Evolutionary conservation across 495 filamentous ascomycete species (phyloP), one percentile per base, ranked within the genome.

Genomic region (Cenococcum geophilum): DNA sequence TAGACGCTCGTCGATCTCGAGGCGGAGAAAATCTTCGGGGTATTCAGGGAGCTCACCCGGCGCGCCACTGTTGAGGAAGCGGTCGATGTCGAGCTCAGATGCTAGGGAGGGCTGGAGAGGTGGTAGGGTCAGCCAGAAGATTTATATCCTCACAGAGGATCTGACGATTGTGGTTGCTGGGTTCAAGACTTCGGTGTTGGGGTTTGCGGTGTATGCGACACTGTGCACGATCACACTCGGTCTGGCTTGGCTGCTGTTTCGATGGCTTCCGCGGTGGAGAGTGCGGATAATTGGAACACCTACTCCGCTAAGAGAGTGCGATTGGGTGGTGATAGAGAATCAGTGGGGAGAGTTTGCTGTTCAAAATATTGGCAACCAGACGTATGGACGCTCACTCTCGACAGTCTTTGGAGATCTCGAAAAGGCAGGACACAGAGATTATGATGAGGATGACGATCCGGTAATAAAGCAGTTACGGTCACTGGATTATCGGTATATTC

Each of bases 321-420:
- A 85, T 55, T 99, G 95, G 93, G 88, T 95, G 54, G 92, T 92
- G 36, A 80, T 96, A 66, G 95, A 78, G 64, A 96, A 97, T 67
- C 91, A 96, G 82, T 97, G 93, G 91, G 88, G 88, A 40, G 91
- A 96, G 74, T 89, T 96, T 72, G 77, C 78, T 5, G 80, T 93
- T 25, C 82, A 91, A 56, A 62, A 83, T 55, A 77, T 96, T 25
- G 74, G 80, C 48, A 79, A 76, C 20, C 79, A 86, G 65, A 73
- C 75, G 0, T 97, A 97, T 70, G 91, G 89, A 3, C 84, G 87
- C 37, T 81, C 86, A 1, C 76, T 97, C 54, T 95, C 92, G 10
- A 90, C 91, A 0, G 86, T 99, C 5, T 97, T 97, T 70, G 87
- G 89, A 0, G 75, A 83, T 16, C 77, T 77, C 32, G 83, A 84